Percentiles rank a stretch among this genome's conserved stretches.
These are phyloP conservation scores for Salix purpurea DNA, from an alignment of 345 rosid genomes.

Conservation along the genomic window DNA sequence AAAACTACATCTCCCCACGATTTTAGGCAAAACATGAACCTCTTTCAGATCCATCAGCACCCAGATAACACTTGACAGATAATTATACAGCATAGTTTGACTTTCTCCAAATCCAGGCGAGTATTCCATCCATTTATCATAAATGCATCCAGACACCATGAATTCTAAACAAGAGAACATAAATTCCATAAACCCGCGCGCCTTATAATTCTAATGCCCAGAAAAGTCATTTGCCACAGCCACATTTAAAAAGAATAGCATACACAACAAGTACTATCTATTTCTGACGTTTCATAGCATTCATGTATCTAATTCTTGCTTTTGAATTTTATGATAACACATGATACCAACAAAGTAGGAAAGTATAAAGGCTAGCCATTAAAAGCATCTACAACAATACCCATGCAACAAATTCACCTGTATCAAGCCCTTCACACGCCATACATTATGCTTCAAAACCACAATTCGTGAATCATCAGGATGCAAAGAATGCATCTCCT, in stretches of 20 bases:
- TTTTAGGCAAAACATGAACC: background rate
- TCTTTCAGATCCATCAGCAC: background rate
- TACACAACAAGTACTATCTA: background rate
- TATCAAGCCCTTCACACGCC: slow-evolving; percentile 37
- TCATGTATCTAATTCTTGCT: background rate
- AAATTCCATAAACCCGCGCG: background rate
- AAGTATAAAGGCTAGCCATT: background rate
- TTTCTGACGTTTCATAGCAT: background rate
- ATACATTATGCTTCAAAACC: slow-evolving; percentile 32
- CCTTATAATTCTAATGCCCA: background rate
- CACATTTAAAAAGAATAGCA: too few relatives aligned
- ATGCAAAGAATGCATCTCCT: slow-evolving; percentile 34
- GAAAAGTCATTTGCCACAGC: background rate
- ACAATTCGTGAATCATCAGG: slow-evolving; percentile 31
- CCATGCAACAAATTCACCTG: slow-evolving; percentile 11
- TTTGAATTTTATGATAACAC: background rate
- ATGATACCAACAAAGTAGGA: background rate
- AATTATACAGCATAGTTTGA: background rate
- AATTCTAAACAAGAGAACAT: background rate
- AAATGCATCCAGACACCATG: background rate
- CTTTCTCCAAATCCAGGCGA: background rate
- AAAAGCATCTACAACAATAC: background rate
- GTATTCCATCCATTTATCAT: background rate
- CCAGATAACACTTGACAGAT: background rate
- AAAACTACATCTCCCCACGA: background rate